A percentile compares a stretch with the other conserved stretches of the same genome.
Conservation (phyloP, 2,329 filamentous ascomycete genomes). For the Cladophialophora immunda region DNA sequence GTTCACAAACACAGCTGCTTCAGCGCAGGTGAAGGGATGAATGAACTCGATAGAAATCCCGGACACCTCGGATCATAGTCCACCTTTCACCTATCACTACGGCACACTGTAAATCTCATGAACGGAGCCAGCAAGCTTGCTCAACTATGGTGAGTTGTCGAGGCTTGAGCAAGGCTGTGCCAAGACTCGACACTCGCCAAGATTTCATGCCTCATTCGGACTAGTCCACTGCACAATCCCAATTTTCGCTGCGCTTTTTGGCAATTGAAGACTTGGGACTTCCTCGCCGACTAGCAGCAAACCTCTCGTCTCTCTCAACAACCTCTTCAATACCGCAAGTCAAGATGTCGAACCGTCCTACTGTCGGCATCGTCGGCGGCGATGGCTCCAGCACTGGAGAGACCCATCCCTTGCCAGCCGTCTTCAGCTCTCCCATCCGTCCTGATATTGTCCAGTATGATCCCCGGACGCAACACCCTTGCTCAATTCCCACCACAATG, state of each 20-base stretch:
- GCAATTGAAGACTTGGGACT: conserved; percentile 20
- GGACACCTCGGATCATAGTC: not conserved
- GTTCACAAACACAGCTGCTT: not conserved
- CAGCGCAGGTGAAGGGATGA: not conserved
- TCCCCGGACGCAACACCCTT: not conserved
- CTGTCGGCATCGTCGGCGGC: conserved; percentile 95
- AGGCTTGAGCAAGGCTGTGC: conserved; percentile 1
- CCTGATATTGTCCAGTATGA: conserved; percentile 97
- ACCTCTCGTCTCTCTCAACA: conserved; percentile 12
- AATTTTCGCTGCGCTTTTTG: conserved; percentile 14
- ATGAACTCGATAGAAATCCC: not conserved
- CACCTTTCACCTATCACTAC: too few relatives aligned
- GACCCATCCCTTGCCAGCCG: conserved; percentile 91
- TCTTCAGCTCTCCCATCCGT: conserved; percentile 97
- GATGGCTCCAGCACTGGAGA: conserved; percentile 91
- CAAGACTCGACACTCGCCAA: conserved; percentile 16
- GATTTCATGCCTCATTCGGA: conserved; percentile 17
- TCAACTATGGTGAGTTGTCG: not conserved
- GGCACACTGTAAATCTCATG: too few relatives aligned
- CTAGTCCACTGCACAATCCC: conserved; percentile 22
- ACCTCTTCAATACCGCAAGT: conserved; percentile 18
- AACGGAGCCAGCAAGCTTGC: too few relatives aligned
- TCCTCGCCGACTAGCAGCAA: not conserved
- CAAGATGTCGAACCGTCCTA: conserved; percentile 90
- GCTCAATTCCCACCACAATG: conserved; percentile 24